A percentile compares a stretch with the other conserved stretches of the same genome.
These are phyloP conservation scores for Cadophora sp. DNA, from an alignment of 2,329 filamentous ascomycete species.

Conservation along the genomic window DNA sequence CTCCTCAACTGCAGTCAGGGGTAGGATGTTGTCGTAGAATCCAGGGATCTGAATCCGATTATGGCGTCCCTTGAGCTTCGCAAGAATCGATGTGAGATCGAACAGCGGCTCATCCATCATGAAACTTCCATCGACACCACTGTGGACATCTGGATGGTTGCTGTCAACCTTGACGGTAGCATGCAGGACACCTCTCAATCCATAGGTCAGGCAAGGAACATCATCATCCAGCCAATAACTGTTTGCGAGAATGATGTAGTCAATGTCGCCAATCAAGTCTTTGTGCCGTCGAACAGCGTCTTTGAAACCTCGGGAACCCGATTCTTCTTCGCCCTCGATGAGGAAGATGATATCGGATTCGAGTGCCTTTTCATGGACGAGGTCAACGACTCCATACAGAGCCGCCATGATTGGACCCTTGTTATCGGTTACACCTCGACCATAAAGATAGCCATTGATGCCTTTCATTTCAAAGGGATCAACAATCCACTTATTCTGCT, in stretches of 20 bases:
- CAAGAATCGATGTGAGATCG: slow-evolving; percentile 83
- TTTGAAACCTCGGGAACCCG: slow-evolving; percentile 88
- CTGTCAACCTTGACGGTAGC: slow-evolving; percentile 90
- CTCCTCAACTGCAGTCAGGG: slow-evolving; percentile 77
- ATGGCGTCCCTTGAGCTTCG: slow-evolving; percentile 79
- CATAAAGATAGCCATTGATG: slow-evolving; percentile 91
- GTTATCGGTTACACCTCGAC: slow-evolving; percentile 96
- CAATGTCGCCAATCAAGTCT: slow-evolving; percentile 83
- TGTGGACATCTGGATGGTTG: slow-evolving; percentile 86
- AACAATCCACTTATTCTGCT: slow-evolving; percentile 80
- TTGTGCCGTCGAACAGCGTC: slow-evolving; percentile 83
- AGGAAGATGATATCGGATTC: slow-evolving; percentile 91
- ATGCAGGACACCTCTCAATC: slow-evolving; percentile 90
- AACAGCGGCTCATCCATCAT: slow-evolving; percentile 91
- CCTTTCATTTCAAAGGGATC: slow-evolving; percentile 92
- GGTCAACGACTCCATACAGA: slow-evolving; percentile 89
- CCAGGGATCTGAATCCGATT: slow-evolving; percentile 85
- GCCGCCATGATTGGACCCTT: slow-evolving; percentile 96
- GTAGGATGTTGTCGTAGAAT: slow-evolving; percentile 86
- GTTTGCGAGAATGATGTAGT: slow-evolving; percentile 95
- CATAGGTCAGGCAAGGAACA: slow-evolving; percentile 94
- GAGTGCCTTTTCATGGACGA: slow-evolving; percentile 82
- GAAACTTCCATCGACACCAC: slow-evolving; percentile 93
- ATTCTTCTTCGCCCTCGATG: slow-evolving; percentile 97
- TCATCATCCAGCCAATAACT: slow-evolving; percentile 99